Percentiles rank a stretch among this genome's conserved stretches.
These are phyloP conservation scores for Candida hispaniensis DNA, from an alignment of 805 yeast genomes.

Conservation along the genomic window DNA sequence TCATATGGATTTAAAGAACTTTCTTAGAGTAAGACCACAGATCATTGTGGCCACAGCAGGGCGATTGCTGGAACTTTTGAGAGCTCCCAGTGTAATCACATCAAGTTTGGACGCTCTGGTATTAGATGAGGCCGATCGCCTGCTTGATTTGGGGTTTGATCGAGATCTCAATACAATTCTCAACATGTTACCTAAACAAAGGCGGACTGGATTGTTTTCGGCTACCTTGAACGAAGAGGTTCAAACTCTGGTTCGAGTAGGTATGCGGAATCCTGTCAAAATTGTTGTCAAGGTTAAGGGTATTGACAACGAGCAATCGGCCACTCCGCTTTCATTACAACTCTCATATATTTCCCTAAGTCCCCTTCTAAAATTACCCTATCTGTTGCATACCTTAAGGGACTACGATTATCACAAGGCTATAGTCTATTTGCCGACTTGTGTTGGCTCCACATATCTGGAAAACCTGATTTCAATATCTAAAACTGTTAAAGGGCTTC, in stretches of 20 bases:
- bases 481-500: conserved; percentile 37
- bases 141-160: conserved; percentile 75
- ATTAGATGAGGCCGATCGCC: conserved; percentile 87
- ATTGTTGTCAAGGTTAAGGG: conserved; percentile 53
- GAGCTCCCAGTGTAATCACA: conserved; percentile 46
- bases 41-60: conserved; percentile 95
- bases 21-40: conserved; percentile 49
- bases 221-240: conserved; percentile 88
- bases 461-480: conserved; percentile 35
- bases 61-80: conserved; percentile 51
- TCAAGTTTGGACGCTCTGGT: conserved; percentile 60
- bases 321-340: conserved; percentile 52
- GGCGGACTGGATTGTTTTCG: conserved; percentile 87
- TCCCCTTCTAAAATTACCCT: conserved; percentile 52
- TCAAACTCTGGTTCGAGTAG: conserved; percentile 66
- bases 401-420: conserved; percentile 51
- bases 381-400: conserved; percentile 43
- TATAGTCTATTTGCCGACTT: conserved; percentile 88
- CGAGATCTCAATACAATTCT: conserved; percentile 62
- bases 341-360: conserved; percentile 49
- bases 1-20: conserved; percentile 59
- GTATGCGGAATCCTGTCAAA: conserved; percentile 87
- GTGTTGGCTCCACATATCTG: conserved; percentile 71
- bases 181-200: conserved; percentile 71
- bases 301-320: too few relatives aligned